Evolutionary conservation across 2,329 filamentous ascomycete species (phyloP).

Genomic region (Claviceps cyperi): DNA sequence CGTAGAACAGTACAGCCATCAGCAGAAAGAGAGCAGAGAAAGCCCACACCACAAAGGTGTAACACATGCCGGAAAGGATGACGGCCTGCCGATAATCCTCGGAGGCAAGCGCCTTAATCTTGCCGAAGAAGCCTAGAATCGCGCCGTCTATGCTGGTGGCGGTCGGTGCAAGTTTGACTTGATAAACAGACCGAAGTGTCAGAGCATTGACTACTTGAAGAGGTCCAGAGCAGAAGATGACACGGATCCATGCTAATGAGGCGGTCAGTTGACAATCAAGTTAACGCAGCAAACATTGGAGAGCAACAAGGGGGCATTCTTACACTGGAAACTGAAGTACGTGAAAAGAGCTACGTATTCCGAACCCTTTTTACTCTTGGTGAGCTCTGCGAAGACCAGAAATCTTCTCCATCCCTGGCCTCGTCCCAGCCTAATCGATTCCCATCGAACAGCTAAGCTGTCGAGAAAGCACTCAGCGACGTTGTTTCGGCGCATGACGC

Average conservation of each 20-base stretch:
- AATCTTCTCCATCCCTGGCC: constrained; percentile 79
- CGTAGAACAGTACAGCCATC: constrained; percentile 62
- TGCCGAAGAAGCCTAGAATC: constrained; percentile 67
- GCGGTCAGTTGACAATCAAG: not conserved
- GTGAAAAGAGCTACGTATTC: constrained; percentile 86
- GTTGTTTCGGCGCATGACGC: constrained; percentile 70
- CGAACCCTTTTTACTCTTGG: constrained; percentile 78
- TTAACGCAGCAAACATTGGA: not conserved
- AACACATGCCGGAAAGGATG: constrained; percentile 81
- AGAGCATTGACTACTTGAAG: constrained; percentile 83
- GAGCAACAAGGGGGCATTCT: constrained; percentile 12
- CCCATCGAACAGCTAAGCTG: constrained; percentile 67
- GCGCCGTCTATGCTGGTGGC: constrained; percentile 41
- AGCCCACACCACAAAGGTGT: constrained; percentile 80
- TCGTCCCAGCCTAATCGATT: constrained; percentile 61
- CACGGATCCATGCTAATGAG: constrained; percentile 62
- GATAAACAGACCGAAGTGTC: constrained; percentile 74
- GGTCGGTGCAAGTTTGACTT: constrained; percentile 50
- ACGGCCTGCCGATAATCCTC: constrained; percentile 65
- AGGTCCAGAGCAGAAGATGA: constrained; percentile 81
- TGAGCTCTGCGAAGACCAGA: constrained; percentile 81
- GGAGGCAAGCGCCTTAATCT: constrained; percentile 58
- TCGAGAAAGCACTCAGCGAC: constrained; percentile 89
- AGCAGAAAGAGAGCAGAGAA: constrained; percentile 64
- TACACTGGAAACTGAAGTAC: constrained; percentile 62